Evolutionary conservation across 352 stramenopile species (phyloP).

Genomic region (Phytophthora pini): DNA sequence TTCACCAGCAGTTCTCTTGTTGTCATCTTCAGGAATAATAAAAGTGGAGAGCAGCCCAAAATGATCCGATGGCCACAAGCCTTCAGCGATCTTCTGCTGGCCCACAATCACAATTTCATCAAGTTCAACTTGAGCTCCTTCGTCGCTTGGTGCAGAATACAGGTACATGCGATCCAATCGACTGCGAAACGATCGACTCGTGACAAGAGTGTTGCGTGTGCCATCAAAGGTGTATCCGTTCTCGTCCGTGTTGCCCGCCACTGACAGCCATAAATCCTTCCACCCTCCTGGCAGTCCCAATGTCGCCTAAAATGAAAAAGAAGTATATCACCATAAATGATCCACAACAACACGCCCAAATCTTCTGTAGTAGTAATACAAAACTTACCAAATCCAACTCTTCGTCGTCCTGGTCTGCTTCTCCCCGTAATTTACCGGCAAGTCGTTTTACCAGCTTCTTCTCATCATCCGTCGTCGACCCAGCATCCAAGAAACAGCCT

Average conservation of each 20-base stretch:
- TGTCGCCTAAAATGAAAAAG: slow-evolving; percentile 28
- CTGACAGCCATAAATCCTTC: slow-evolving; percentile 75
- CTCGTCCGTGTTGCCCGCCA: slow-evolving; percentile 72
- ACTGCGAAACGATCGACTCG: slow-evolving; percentile 67
- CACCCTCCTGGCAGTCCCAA: slow-evolving; percentile 60
- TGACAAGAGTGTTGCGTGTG: slow-evolving; percentile 61
- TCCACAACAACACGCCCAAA: not conserved
- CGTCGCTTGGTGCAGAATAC: slow-evolving; percentile 35
- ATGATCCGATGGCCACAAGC: slow-evolving; percentile 78
- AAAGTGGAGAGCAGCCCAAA: slow-evolving; percentile 71
- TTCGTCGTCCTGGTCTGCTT: slow-evolving; percentile 11
- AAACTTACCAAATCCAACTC: slow-evolving; percentile 16
- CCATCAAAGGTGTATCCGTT: slow-evolving; percentile 84
- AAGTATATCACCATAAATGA: not conserved
- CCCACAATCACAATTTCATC: slow-evolving; percentile 66
- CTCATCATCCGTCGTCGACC: slow-evolving; percentile 41
- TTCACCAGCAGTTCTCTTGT: not conserved
- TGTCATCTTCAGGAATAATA: slow-evolving; percentile 32
- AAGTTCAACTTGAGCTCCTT: slow-evolving; percentile 26
- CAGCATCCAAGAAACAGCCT: slow-evolving; percentile 49
- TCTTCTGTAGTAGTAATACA: not conserved
- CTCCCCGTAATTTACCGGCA: slow-evolving; percentile 7
- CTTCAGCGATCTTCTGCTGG: slow-evolving; percentile 69
- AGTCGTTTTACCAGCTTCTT: slow-evolving; percentile 45
- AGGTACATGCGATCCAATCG: slow-evolving; percentile 83